Conservation (phyloP, 257 asterid genomes). For the Hygrophila difformis region DNA sequence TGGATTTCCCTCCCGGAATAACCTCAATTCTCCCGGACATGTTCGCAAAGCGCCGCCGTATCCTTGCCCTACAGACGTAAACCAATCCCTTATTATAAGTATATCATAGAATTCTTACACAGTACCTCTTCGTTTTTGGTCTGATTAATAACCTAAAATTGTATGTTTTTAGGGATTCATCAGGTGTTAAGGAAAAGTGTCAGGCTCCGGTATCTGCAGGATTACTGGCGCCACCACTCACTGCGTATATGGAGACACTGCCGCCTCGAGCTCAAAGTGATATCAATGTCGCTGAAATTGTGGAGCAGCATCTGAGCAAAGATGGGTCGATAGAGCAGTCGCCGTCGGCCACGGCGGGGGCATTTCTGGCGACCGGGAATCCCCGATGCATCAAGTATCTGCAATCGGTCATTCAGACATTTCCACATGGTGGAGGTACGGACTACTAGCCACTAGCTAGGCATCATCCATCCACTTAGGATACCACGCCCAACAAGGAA, state of each 20-base stretch:
- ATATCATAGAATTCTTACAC: no score
- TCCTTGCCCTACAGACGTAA: slow-evolving; percentile 33
- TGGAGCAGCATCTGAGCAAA: neutral
- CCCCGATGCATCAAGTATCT: slow-evolving; percentile 23
- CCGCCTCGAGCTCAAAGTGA: slow-evolving; percentile 12
- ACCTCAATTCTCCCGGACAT: slow-evolving; percentile 12
- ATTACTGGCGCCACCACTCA: slow-evolving; percentile 24
- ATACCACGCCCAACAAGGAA: neutral
- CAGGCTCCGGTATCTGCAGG: no score
- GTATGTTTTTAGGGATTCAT: no score
- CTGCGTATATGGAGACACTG: slow-evolving; percentile 33
- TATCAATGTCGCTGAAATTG: slow-evolving; percentile 1
- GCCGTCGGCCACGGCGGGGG: slow-evolving; percentile 45
- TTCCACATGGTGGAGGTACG: slow-evolving; percentile 35
- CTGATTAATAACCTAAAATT: no score
- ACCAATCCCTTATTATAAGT: neutral
- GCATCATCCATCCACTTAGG: no score
- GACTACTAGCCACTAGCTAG: no score
- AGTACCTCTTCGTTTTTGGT: no score
- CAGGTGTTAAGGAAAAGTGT: no score
- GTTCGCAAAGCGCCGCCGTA: slow-evolving; percentile 21
- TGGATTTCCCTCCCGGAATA: slow-evolving; percentile 16
- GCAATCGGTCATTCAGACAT: slow-evolving; percentile 23
- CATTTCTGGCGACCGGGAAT: slow-evolving; percentile 43
- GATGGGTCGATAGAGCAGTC: slow-evolving; percentile 41